A percentile compares a stretch with the other conserved stretches of the same genome.
phyloP scores from a whole-genome alignment of 345 rosid species.

The Mallotus nudiflorus region DNA sequence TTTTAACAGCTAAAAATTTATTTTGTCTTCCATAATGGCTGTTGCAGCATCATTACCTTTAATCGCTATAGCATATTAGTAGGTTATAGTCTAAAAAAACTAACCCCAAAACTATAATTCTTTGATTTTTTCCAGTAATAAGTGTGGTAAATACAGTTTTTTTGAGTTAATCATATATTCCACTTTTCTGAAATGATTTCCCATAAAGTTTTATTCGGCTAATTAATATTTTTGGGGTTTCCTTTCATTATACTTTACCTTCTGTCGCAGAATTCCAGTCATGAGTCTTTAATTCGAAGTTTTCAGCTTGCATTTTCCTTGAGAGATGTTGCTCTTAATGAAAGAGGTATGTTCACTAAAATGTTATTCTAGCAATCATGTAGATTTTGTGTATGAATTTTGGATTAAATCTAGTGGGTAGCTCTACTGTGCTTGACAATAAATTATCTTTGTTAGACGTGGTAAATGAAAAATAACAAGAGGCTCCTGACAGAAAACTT shows the following conservation, averaged over 20 bases:
- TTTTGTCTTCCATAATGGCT: not conserved
- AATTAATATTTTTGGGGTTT: not conserved
- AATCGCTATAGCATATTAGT: not conserved
- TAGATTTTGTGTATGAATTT: not conserved
- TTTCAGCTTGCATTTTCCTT: slow-evolving; percentile 92
- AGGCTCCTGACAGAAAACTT: not conserved
- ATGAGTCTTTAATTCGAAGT: slow-evolving; percentile 72
- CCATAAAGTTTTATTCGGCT: slow-evolving; percentile 1
- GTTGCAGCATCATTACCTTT: slow-evolving; percentile 1
- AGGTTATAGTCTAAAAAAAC: not conserved
- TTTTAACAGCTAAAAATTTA: not conserved
- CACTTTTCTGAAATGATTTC: not conserved
- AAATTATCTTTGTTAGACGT: not conserved
- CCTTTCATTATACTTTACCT: slow-evolving; percentile 9
- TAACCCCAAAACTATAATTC: not conserved
- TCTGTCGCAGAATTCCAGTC: slow-evolving; percentile 75
- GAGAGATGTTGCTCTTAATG: slow-evolving; percentile 68
- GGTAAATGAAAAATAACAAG: not conserved
- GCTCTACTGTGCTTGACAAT: not conserved
- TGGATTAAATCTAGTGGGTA: slow-evolving; percentile 3
- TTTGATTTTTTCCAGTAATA: not conserved
- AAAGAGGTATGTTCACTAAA: slow-evolving; percentile 59
- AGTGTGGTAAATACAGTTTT: not conserved
- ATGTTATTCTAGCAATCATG: not conserved
- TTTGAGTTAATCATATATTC: not conserved